phyloP scores from a whole-genome alignment of 2,329 filamentous ascomycete genomes.

The Sporothrix brunneoviolacea region DNA sequence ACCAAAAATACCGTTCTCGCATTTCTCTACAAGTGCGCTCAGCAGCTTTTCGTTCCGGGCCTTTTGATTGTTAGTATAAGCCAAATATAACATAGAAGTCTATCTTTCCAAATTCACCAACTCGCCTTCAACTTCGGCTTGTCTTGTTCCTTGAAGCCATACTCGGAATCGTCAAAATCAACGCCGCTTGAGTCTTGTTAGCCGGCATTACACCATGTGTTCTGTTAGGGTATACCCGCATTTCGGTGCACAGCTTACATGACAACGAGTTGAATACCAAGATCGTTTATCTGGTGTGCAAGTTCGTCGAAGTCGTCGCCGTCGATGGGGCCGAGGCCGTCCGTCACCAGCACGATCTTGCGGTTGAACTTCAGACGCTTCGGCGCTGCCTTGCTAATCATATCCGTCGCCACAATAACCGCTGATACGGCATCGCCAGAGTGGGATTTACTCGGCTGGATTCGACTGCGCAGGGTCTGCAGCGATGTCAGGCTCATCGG shows the following conservation, averaged over 20 bases:
- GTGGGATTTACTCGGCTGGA: conserved; percentile 62
- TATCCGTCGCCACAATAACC: conserved; percentile 75
- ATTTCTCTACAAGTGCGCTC: conserved; percentile 57
- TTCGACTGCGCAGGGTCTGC: conserved; percentile 51
- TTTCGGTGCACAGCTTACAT: conserved; percentile 47
- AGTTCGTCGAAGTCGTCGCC: conserved; percentile 65
- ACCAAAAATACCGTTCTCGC: conserved; percentile 64
- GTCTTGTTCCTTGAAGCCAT: conserved; percentile 84
- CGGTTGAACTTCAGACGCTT: conserved; percentile 76
- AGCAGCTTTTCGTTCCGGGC: conserved; percentile 66
- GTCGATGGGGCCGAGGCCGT: conserved; percentile 69
- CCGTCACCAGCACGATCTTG: conserved; percentile 78
- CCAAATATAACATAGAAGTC: neutral
- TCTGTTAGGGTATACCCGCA: neutral
- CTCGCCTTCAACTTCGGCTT: conserved; percentile 65
- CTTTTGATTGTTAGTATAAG: conserved; percentile 28
- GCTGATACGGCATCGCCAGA: conserved; percentile 82
- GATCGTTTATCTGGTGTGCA: conserved; percentile 63
- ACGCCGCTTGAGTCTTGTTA: conserved; percentile 54
- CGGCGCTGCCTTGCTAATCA: conserved; percentile 68
- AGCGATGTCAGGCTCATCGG: conserved; percentile 61
- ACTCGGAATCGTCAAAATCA: conserved; percentile 89
- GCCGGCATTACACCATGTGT: too few relatives aligned
- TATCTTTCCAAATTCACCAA: neutral
- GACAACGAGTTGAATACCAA: conserved; percentile 70